Base-by-base conservation (phyloP, 208 protist species). In the Histomonas meleagridis region DNA sequence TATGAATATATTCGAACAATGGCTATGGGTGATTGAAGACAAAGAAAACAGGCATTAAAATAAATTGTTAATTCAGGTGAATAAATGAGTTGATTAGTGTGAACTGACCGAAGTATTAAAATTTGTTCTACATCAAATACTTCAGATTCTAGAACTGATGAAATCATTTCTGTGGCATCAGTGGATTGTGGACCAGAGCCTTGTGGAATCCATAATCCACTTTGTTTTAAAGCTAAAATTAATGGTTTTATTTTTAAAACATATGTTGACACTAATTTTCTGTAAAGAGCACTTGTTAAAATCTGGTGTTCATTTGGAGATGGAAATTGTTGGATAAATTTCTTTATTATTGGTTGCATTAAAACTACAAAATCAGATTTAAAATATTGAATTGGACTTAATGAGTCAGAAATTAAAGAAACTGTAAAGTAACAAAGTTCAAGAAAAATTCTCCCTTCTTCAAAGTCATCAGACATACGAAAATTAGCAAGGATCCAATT, bases 331-430 rank as follows among this genome's bases (percentile, higher is more conserved):
- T 40, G 16, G 38, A 86, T 46, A 49, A 86, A 86, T 55, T 86
- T 86, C 55, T 86, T 46, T 26, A 86, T 86, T 7, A 86, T 86
- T 14, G 76, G 76, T 28, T 86, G 76, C 40, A 86, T 86, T 32
- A 86, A 55, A 55, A 86, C 76, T 2, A 86, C 76, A 28, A 86
- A 86, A 48, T 86, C 76, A 38, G 76, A 86, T 46, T 86, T 86
- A 49, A 86, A 86, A 86, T 86, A 86, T 28, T 86, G 43, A 21
- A 86, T 40, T 14, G 76, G 76, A 38, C 46, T 86, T 16, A 49
- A 18, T 1, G 43, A 57, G 16, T 86, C 76, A 9, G 76, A 57
- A 10, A 86, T 86, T 16, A 86, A n/a, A 55, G 76, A 86, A 2
- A 86, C 76, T 38, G 76, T 86, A 38, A 86, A 86, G 26, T 86